phyloP scores from a whole-genome alignment of 257 asterid genomes.

The Forsythia viridissima region DNA sequence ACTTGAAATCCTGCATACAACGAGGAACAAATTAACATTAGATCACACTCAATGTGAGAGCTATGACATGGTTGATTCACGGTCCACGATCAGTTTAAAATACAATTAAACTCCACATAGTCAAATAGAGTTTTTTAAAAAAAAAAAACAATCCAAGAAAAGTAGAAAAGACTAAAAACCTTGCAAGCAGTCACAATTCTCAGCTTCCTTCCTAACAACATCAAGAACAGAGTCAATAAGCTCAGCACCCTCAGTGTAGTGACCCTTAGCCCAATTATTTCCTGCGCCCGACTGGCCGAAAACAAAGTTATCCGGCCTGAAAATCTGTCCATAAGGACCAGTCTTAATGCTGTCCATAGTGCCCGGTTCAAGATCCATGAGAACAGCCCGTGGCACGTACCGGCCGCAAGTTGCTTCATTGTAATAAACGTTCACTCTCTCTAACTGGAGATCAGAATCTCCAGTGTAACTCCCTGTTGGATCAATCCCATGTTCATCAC shows the following conservation, averaged over 20 bases:
- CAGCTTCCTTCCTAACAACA: conserved; percentile 35
- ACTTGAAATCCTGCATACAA: conserved; percentile 29
- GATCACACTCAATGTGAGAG: neutral
- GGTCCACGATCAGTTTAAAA: neutral
- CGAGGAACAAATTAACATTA: no score
- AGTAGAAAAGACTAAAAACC: neutral
- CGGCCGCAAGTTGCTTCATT: conserved; percentile 34
- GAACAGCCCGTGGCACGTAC: conserved; percentile 31
- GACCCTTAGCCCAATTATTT: conserved; percentile 38
- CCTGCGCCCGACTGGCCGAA: conserved; percentile 38
- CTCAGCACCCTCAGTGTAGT: conserved; percentile 37
- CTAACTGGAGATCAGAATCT: conserved; percentile 22
- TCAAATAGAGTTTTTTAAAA: no score
- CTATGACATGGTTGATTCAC: neutral
- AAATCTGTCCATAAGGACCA: conserved; percentile 31
- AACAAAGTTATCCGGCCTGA: conserved; percentile 32
- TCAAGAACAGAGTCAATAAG: conserved; percentile 36
- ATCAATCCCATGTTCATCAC: conserved; percentile 37
- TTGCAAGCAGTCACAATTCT: conserved; percentile 35
- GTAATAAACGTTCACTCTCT: conserved; percentile 34
- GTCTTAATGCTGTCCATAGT: conserved; percentile 32
- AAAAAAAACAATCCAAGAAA: neutral
- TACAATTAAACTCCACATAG: neutral
- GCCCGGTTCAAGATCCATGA: conserved; percentile 37
- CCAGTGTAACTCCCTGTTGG: conserved; percentile 30